phyloP scores from a whole-genome alignment of 2,329 filamentous ascomycete genomes.

The Endothia cerciana region DNA sequence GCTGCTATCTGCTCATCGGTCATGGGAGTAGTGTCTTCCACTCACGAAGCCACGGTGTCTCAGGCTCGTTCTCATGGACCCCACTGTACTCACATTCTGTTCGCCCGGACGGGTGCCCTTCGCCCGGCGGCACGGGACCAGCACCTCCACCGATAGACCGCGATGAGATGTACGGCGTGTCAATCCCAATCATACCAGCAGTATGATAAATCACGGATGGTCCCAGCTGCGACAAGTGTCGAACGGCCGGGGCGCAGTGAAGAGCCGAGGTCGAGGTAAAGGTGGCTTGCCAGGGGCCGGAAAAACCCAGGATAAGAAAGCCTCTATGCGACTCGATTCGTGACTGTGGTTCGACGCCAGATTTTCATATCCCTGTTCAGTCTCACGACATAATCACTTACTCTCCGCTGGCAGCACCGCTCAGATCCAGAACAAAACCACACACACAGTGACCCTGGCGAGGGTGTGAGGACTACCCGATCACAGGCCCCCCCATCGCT shows the following conservation, averaged over 20 bases:
- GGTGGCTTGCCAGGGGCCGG: conserved; percentile 14
- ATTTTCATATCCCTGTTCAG: neutral
- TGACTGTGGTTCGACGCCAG: neutral
- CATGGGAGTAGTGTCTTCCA: too few relatives aligned
- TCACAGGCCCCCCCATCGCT: neutral
- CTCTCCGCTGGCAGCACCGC: neutral
- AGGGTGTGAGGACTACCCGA: too few relatives aligned
- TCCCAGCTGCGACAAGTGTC: neutral
- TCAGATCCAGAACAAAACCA: too few relatives aligned
- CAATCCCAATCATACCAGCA: conserved; percentile 1
- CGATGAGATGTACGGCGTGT: neutral
- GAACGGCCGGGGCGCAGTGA: neutral
- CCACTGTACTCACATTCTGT: neutral
- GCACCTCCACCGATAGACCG: neutral
- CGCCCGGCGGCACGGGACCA: neutral
- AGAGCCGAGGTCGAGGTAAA: conserved; percentile 15
- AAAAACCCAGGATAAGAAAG: neutral
- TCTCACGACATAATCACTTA: neutral
- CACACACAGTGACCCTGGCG: too few relatives aligned
- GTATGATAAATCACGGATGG: neutral
- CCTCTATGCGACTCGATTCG: neutral
- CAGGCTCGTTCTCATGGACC: neutral
- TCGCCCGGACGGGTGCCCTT: neutral
- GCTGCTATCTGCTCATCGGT: too few relatives aligned
- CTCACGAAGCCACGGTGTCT: too few relatives aligned